These are phyloP conservation scores for Fusarium graminum DNA, from an alignment of 2,329 filamentous ascomycete genomes.

Conservation along the genomic window DNA sequence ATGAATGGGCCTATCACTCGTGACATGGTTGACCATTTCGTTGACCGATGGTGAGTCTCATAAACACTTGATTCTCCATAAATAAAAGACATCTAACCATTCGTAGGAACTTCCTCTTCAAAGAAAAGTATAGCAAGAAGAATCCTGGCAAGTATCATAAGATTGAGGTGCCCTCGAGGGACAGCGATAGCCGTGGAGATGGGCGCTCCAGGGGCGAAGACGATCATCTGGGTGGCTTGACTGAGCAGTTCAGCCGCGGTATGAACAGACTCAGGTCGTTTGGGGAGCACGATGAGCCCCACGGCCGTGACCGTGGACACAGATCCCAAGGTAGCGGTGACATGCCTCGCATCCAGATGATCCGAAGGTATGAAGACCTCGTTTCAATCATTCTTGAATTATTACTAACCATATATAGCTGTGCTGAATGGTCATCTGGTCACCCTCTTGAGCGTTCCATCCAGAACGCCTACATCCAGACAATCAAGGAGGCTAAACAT, in stretches of 20 bases:
- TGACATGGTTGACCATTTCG: slow-evolving; percentile 82
- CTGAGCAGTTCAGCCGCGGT: slow-evolving; percentile 58
- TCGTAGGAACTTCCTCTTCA: slow-evolving; percentile 82
- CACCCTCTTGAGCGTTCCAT: slow-evolving; percentile 79
- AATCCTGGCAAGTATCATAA: slow-evolving; percentile 64
- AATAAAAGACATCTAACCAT: slow-evolving; percentile 1
- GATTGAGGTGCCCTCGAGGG: slow-evolving; percentile 32
- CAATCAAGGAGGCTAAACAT: slow-evolving; percentile 76
- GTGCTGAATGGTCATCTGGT: slow-evolving; percentile 65
- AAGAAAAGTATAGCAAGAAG: slow-evolving; percentile 77
- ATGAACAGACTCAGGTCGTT: slow-evolving; percentile 57
- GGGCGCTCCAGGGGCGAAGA: slow-evolving; percentile 42
- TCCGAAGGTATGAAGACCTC: slow-evolving; percentile 58
- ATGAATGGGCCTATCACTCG: slow-evolving; percentile 80
- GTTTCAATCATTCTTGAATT: background rate
- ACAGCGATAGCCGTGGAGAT: slow-evolving; percentile 23
- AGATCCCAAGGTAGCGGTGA: slow-evolving; percentile 35
- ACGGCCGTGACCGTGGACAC: slow-evolving; percentile 23
- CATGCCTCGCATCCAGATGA: slow-evolving; percentile 62
- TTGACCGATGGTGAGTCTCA: slow-evolving; percentile 76
- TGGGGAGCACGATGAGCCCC: slow-evolving; percentile 46
- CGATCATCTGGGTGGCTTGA: slow-evolving; percentile 60
- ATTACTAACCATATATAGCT: slow-evolving; percentile 52
- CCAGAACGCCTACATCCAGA: slow-evolving; percentile 83
- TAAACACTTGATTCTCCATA: fast-evolving